Conservation (phyloP, 345 rosid genomes). For the Ailanthus altissimus region DNA sequence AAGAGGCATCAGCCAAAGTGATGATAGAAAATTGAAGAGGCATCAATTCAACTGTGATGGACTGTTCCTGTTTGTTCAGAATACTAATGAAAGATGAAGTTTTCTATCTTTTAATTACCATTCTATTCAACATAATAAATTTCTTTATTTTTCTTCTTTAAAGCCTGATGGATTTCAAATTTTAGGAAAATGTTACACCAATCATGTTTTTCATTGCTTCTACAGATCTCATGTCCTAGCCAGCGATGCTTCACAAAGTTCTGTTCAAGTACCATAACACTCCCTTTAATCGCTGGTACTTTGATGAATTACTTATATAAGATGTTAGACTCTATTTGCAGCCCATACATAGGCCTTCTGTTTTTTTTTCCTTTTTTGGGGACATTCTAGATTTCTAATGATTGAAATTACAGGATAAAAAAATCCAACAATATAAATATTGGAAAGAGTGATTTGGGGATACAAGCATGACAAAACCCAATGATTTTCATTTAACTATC, state of each 20-base stretch:
- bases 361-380: neutral
- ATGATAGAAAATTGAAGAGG: neutral
- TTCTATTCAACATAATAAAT: neutral
- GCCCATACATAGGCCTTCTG: neutral
- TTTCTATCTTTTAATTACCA: neutral
- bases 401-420: too few relatives aligned
- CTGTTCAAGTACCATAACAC: neutral
- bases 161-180: neutral
- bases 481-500: neutral
- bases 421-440: neutral
- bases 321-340: neutral
- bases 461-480: neutral
- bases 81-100: neutral
- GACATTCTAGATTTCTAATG: neutral
- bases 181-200: neutral
- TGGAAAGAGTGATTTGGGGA: neutral
- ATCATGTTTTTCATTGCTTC: neutral
- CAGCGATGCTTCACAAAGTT: neutral
- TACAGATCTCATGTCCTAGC: neutral
- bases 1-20: neutral
- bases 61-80: neutral
- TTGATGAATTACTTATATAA: neutral
- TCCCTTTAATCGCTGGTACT: neutral
- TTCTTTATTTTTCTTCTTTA: neutral
- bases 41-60: neutral